Evolutionary conservation across 139 green algal species (phyloP), one percentile per base, ranked within the genome.

Genomic region (Chlamydomonas schloesseri): DNA sequence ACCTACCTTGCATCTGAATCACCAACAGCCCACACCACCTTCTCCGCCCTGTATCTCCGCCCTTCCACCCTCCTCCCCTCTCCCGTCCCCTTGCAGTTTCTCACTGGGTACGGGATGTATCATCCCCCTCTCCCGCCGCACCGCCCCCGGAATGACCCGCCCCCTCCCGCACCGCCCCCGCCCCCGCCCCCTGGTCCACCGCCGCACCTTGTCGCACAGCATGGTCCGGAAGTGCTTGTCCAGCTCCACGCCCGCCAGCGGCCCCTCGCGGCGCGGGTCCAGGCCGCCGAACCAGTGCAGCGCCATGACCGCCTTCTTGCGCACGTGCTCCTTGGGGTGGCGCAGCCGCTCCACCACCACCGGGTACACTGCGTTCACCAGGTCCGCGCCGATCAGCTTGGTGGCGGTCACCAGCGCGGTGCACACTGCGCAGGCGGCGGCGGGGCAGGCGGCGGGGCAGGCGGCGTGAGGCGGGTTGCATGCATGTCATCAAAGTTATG

Each of bases 251-350:
- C 94, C 91, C 33, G 89, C 67, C 29, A 97, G 87, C 60, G 94
- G 60, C 18, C 93, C 90, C 46, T 96, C 89, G 17, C 82, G 77
- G 15, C 81, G 50, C 0, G 95, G 93, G 88, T 98, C 96, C 81
- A 98, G 88, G 82, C 94, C 92, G 65, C 90, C 79, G 69, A 95
- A 93, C 68, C 72, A 89, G 60, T 98, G 95, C 81, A 99, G 90
- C 24, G 94, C 96, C 94, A 99, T 96, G 42, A 99, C 91, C 13
- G 98, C 96, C 86, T 99, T 99, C 85, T 99, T 99, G 78, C 97
- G 94, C 31, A 99, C 97, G 36, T 95, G 71, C 78, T 98, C 96
- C 67, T 93, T 93, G 76, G 69, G 93, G 90, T 93, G 90, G 33
- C 58, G 68, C 67, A 93, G 79, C 50, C 87, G 90, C 37, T 90